Evolutionary conservation across 2,329 filamentous ascomycete species (phyloP), one percentile per base, ranked within the genome.

Genomic region (Cercospora sp.): DNA sequence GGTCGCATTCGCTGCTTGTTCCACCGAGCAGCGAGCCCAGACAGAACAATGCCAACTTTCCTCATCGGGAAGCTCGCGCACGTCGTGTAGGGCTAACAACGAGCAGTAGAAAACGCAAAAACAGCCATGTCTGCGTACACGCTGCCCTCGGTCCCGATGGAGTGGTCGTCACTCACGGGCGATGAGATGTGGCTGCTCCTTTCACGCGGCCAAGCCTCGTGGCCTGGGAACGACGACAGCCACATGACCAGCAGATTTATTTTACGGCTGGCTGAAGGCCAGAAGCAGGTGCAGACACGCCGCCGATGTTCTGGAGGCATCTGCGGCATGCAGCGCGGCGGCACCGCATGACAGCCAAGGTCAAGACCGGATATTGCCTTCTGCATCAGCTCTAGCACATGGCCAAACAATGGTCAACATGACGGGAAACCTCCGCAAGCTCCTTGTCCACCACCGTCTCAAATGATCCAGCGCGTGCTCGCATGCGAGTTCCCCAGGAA

Each of bases 131-230:
- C 10, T 20, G n/a, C 18, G 31, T 42, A 26, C 40, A 48, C 42
- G 28, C 20, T 51, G 36, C 23, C 60, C 33, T 63, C 42, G 60
- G 60, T 53, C 59, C 59, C 59, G 33, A 61, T 30, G 42, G 31
- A 23, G 20, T 31, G 48, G 45, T 45, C 53, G 26, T 30, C 53
- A 31, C 26, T n/a, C 16, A 13, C 20, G 53, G n/a, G 1, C 13
- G 30, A 28, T 40, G 31, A 42, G 48, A 40, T 40, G 62, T 58
- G 62, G 62, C 62, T 64, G 62, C 48, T 57, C 31, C 62, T 33
- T 31, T 42, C 62, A 36, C 36, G 20, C 60, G n/a, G 30, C 62
- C 48, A 58, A 58, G 51, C 33, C 62, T 40, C 51, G 62, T 64
- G 62, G 62, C 33, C 31, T 58, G 16, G 36, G 31, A 58, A 48